Percentiles rank a stretch among this genome's conserved stretches.
These are phyloP conservation scores for Volvox reticuliferus DNA, from an alignment of 139 green algal species.

Conservation along the genomic window DNA sequence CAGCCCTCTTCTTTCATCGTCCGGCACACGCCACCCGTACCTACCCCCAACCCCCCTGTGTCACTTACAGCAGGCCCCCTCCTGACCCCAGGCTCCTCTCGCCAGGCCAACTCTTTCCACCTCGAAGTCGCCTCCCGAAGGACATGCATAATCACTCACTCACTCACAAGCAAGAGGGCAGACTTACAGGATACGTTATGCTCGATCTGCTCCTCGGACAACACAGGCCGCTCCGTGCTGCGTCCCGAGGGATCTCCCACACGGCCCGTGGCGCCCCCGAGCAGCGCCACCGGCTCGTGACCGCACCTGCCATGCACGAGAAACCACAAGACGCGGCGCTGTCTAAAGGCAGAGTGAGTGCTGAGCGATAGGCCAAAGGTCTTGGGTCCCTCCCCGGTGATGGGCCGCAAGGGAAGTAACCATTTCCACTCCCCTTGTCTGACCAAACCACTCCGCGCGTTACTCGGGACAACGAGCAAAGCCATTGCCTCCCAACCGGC, in stretches of 20 bases:
- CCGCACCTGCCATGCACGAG: conserved; percentile 67
- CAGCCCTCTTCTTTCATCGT: no score
- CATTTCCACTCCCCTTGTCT: no score
- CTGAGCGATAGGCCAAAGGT: no score
- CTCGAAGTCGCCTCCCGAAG: no score
- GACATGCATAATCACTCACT: neutral
- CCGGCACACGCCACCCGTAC: no score
- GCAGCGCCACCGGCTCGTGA: conserved; percentile 88
- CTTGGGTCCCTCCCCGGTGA: no score
- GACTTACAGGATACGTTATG: conserved; percentile 79
- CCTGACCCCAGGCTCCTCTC: neutral
- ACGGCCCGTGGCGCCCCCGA: conserved; percentile 93
- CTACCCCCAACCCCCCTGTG: neutral
- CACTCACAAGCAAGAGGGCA: conserved; percentile 17
- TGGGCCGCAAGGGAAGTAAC: no score
- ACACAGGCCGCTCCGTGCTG: conserved; percentile 89
- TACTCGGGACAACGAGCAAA: no score
- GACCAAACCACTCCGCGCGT: no score
- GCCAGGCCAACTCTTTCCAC: neutral
- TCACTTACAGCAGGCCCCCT: neutral
- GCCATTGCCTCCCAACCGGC: no score
- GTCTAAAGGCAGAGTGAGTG: neutral
- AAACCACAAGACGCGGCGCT: neutral
- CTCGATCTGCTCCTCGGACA: conserved; percentile 89
- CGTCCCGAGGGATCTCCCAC: conserved; percentile 95